Evolutionary conservation across 768 basidiomycete species (phyloP), one percentile per base, ranked within the genome.

Genomic region (Clathrus columnatus): DNA sequence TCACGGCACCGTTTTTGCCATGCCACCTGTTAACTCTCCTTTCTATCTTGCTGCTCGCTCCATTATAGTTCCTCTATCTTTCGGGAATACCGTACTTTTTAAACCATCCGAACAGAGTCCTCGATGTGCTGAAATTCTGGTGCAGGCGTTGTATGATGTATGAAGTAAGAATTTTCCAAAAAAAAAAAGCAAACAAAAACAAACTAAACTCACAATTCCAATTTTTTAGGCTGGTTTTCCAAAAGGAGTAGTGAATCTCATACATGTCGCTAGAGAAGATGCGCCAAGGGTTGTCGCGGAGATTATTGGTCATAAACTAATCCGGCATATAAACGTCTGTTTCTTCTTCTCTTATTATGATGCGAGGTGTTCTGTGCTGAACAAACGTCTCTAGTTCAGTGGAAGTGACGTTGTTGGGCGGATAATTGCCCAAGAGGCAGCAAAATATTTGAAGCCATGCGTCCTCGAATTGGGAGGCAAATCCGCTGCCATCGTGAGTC

Each of bases 391-490:
- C 7, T 57, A 80, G 76, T 80, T 80, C 61, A 81, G 80, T 7
- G 81, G 81, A 3, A 79, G 78, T 54, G 75, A 77, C 50, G 68
- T 71, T 26, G 76, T 82, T 7, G 81, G 79, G 8, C 71, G 69
- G 55, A 73, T 79, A 18, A 71, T 81, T 52, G 79, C 80, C 3
- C 67, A 65, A 6, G 78, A 79, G 63, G 78, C 80, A n/a, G 79
- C 79, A 6, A 80, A 78, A 58, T 61, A 77, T 58, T 65, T 81
- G 18, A 83, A 81, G 59, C 77, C 79, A 7, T 76, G 76, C 51
- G 70, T 81, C 5, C 64, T 83, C n/a, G 80, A 83, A 59, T 71
- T 82, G 0, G 79, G 80, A n/a, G 78, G 79, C 7, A 81, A 81
- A 60, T 68, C 77, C 3, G 78, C 79, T 2, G 72, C 72, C 1